phyloP scores from a whole-genome alignment of 306 rosid species.

The Notholithocarpus densiflorus region DNA sequence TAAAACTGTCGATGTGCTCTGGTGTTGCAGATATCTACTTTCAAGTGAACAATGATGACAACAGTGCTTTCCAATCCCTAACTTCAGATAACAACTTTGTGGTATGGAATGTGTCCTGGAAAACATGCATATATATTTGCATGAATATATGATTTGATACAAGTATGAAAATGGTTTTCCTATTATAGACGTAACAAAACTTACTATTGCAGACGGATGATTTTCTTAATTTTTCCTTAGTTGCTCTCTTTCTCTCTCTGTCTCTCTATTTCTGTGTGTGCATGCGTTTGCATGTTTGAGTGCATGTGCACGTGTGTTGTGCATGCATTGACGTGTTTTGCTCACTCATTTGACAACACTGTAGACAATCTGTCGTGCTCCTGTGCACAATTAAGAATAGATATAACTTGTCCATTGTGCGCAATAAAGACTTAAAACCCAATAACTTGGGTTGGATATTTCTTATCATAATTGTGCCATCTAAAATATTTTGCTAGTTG shows the following conservation, averaged over 20 bases:
- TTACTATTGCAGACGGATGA: background rate
- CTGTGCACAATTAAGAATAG: too few relatives aligned
- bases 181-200: background rate
- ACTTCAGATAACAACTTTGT: conserved; percentile 81
- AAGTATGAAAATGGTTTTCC: background rate
- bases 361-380: too few relatives aligned
- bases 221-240: background rate
- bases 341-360: too few relatives aligned
- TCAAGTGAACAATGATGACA: conserved; percentile 76
- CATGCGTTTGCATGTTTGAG: background rate
- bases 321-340: background rate
- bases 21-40: conserved; percentile 77
- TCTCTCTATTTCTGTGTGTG: background rate
- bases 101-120: conserved; percentile 48
- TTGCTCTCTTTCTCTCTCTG: background rate
- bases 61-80: conserved; percentile 53
- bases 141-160: background rate
- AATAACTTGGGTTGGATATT: conserved; percentile 2
- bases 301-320: background rate
- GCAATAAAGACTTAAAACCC: background rate
- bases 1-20: conserved; percentile 23
- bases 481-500: background rate
- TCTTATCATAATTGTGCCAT: background rate
- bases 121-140: background rate
- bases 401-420: background rate